These are phyloP conservation scores for Protomyces inundatus DNA, from an alignment of 1,139 yeast species.

Conservation along the genomic window DNA sequence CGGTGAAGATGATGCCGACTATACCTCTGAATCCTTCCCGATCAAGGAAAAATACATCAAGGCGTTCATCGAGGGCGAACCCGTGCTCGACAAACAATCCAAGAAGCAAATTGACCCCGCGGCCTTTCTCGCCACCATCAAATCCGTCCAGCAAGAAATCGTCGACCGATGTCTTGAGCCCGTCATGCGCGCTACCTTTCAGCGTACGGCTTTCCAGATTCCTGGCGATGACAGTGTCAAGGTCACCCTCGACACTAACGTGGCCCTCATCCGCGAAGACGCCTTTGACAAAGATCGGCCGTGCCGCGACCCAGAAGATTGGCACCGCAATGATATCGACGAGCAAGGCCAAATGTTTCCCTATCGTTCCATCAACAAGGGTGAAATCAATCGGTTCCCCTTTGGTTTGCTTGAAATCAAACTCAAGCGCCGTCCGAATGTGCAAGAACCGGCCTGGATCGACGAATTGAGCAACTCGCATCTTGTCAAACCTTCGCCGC, in stretches of 20 bases:
- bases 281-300: slow-evolving; percentile 78
- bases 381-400: slow-evolving; percentile 82
- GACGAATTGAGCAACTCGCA: slow-evolving; percentile 79
- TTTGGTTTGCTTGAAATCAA: slow-evolving; percentile 88
- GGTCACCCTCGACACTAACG: slow-evolving; percentile 82
- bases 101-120: slow-evolving; percentile 54
- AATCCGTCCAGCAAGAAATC: slow-evolving; percentile 60
- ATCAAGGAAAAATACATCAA: slow-evolving; percentile 76
- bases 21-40: slow-evolving; percentile 54
- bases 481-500: slow-evolving; percentile 83
- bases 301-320: slow-evolving; percentile 75
- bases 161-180: slow-evolving; percentile 69
- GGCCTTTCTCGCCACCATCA: slow-evolving; percentile 51
- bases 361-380: slow-evolving; percentile 68
- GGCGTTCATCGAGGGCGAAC: slow-evolving; percentile 50
- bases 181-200: slow-evolving; percentile 75
- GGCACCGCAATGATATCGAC: slow-evolving; percentile 94
- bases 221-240: slow-evolving; percentile 94
- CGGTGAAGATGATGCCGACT: slow-evolving; percentile 47
- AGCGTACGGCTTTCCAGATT: slow-evolving; percentile 93
- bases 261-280: slow-evolving; percentile 84
- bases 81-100: slow-evolving; percentile 47
- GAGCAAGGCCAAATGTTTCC: slow-evolving; percentile 62
- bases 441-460: slow-evolving; percentile 54
- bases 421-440: slow-evolving; percentile 43